Conservation (phyloP, 352 stramenopile species). For the Phytophthora vignae region DNA sequence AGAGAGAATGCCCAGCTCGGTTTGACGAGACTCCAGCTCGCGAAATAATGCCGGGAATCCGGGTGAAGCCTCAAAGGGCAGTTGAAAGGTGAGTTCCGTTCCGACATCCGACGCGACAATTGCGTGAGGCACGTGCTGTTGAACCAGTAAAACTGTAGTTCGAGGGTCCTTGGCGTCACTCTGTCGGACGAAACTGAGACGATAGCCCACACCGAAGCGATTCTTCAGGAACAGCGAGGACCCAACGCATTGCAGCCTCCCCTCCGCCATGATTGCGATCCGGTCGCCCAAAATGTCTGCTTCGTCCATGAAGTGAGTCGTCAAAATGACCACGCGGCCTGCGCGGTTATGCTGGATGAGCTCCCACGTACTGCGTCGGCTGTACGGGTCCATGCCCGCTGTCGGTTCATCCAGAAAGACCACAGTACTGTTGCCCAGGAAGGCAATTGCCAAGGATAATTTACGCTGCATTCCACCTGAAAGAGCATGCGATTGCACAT, state of each 20-base stretch:
- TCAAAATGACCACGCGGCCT: constrained; percentile 86
- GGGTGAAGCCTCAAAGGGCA: constrained; percentile 66
- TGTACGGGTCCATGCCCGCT: constrained; percentile 95
- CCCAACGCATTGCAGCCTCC: constrained; percentile 73
- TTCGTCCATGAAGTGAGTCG: constrained; percentile 94
- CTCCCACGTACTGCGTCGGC: constrained; percentile 85
- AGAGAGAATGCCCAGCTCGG: constrained; percentile 50
- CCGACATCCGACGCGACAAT: constrained; percentile 69
- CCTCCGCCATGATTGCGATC: constrained; percentile 92
- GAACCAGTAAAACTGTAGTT: constrained; percentile 36
- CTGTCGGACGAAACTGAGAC: constrained; percentile 67
- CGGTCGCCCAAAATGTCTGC: constrained; percentile 91
- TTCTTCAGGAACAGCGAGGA: constrained; percentile 88
- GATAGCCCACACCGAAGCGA: constrained; percentile 80
- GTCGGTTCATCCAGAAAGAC: constrained; percentile 92
- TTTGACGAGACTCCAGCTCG: constrained; percentile 59
- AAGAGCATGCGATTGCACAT: constrained; percentile 56
- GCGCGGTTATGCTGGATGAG: constrained; percentile 71
- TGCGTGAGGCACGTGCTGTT: constrained; percentile 45
- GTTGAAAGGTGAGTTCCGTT: constrained; percentile 78
- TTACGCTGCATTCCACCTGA: constrained; percentile 87
- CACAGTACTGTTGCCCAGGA: constrained; percentile 74
- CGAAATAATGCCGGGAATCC: constrained; percentile 80
- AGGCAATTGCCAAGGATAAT: constrained; percentile 78
- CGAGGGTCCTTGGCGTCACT: background rate